Conservation (phyloP, 2,329 filamentous ascomycete species). For the Paecilomyces formosus region DNA sequence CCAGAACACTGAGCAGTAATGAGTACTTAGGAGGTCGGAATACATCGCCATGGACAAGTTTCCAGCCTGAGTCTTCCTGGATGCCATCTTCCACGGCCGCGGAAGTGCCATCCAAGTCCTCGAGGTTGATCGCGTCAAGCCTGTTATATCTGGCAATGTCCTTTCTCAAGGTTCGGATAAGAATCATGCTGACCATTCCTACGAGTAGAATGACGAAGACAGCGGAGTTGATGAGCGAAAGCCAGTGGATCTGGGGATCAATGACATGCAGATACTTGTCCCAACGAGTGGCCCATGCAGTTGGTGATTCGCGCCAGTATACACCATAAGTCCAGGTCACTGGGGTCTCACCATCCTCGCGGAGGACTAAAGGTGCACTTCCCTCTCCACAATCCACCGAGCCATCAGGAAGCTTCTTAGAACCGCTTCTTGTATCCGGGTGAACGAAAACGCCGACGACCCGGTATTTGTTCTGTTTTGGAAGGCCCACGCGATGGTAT, state of each 20-base stretch:
- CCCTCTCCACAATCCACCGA: conserved; percentile 56
- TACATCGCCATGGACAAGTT: conserved; percentile 93
- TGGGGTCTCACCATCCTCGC: conserved; percentile 53
- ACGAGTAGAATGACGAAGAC: conserved; percentile 90
- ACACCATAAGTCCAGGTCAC: conserved; percentile 91
- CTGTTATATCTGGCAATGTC: conserved; percentile 97
- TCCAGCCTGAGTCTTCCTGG: conserved; percentile 97
- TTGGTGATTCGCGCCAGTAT: conserved; percentile 75
- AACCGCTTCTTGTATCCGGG: conserved; percentile 63
- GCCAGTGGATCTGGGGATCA: conserved; percentile 98
- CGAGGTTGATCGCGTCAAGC: conserved; percentile 80
- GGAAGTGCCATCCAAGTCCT: conserved; percentile 75
- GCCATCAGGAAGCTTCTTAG: conserved; percentile 42
- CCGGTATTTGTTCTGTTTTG: conserved; percentile 57
- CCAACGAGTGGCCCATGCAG: conserved; percentile 94
- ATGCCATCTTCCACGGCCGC: conserved; percentile 77
- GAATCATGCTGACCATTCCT: conserved; percentile 84
- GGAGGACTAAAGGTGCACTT: conserved; percentile 55
- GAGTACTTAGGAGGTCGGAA: conserved; percentile 82
- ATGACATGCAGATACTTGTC: conserved; percentile 98
- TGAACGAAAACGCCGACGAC: conserved; percentile 90
- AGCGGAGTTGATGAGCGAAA: conserved; percentile 92
- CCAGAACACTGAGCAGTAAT: conserved; percentile 74
- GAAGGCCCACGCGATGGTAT: conserved; percentile 68
- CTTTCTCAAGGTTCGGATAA: conserved; percentile 80